Evolutionary conservation across 2,329 filamentous ascomycete species (phyloP), one percentile per base, ranked within the genome.

Genomic region (Talaromyces funiculosus): DNA sequence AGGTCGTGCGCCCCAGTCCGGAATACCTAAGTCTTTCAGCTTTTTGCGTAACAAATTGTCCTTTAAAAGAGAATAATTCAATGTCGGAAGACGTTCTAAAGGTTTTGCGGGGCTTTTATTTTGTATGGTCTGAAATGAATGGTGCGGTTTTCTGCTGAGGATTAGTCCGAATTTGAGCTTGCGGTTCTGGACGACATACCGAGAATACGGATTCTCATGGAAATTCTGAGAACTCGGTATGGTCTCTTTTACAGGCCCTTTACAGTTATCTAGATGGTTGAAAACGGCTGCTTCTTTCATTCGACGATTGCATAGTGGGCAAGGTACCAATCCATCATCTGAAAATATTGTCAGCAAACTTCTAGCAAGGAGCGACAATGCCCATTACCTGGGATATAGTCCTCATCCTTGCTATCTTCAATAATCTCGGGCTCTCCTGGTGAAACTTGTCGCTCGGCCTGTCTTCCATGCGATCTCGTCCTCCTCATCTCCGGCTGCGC

Each of bases 21-120:
- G 87, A 60, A 97, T 86, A 0, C 92, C 91, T 1, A 94, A 80
- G 2, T 96, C 91, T 18, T 80, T 73, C 43, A 99, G 78, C 75
- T 96, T 97, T 70, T 90, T 94, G 53, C 87, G 85, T 57, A 99
- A 78, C 2, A 84, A 83, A 0, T 75, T 78, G 22, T 97, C 93
- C 71, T 88, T 96, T n/a, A 96, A 77, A 71, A 96, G 83, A 22
- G 87, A 88, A 73, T 97, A 97, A 69, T 90, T 94, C 18, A 97
- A 80, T 9, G 90, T 85, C 0, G 94, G 89, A 9, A 97, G 78
- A 35, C 89, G 84, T 54, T 91, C 86, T 22, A 79, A 78, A 35
- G 75, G 67, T 79, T 75, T 71, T 64, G 61, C 51, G 8, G 59
- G 47, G 18, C 35, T 47, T 57, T 45, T 49, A 10, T 16, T 57